Percentiles rank a stretch among this genome's conserved stretches.
These are phyloP conservation scores for Pichia sp. DNA, from an alignment of 1,139 yeast species.

Conservation along the genomic window DNA sequence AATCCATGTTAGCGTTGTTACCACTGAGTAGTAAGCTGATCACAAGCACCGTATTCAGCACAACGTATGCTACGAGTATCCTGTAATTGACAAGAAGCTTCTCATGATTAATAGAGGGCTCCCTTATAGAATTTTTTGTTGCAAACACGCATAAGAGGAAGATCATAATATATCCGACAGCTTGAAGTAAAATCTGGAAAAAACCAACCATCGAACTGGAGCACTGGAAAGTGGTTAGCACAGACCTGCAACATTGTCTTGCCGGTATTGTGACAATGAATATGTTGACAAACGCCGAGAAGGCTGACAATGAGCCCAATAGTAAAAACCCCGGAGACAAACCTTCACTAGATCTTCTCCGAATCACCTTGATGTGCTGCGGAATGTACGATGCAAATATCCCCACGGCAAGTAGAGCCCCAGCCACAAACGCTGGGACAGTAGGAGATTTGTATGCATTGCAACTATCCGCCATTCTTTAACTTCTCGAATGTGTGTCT, in stretches of 20 bases:
- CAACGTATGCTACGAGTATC: constrained; percentile 17
- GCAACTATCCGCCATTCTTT: too few relatives aligned
- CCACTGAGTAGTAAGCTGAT: constrained; percentile 16
- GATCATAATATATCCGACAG: constrained; percentile 56
- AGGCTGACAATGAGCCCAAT: constrained; percentile 67
- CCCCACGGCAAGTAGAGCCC: constrained; percentile 53
- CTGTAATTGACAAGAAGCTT: constrained; percentile 38
- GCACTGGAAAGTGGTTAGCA: constrained; percentile 50
- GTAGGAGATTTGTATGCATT: too few relatives aligned
- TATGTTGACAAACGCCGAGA: constrained; percentile 64
- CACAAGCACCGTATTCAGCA: constrained; percentile 20
- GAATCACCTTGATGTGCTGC: constrained; percentile 58
- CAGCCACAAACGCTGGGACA: constrained; percentile 30
- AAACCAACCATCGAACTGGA: constrained; percentile 62
- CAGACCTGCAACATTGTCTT: constrained; percentile 41
- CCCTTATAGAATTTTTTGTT: constrained; percentile 40
- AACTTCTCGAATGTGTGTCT: too few relatives aligned
- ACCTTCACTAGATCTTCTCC: constrained; percentile 67
- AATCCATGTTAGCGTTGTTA: constrained; percentile 7
- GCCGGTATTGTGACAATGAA: constrained; percentile 52
- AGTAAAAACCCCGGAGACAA: constrained; percentile 66
- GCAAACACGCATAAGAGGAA: constrained; percentile 45
- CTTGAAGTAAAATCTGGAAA: constrained; percentile 63
- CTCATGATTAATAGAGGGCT: constrained; percentile 39
- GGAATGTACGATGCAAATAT: constrained; percentile 72